Base-by-base conservation (phyloP, 2,329 filamentous ascomycete genomes). In the Ophiostoma pallidulum region DNA sequence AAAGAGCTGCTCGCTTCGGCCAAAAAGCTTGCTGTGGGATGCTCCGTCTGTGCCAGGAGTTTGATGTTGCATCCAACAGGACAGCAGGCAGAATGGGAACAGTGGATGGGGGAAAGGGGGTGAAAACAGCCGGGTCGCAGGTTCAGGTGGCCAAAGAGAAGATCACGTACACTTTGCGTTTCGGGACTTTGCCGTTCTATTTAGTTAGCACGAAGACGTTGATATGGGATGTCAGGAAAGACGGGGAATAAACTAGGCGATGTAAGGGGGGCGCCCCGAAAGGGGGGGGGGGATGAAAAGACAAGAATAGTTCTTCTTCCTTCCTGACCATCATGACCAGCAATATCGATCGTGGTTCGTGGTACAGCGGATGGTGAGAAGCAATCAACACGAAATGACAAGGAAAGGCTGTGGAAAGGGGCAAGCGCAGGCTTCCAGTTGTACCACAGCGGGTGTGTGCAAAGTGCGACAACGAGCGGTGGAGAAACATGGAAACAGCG, bases 91-190 rank as follows among this genome's bases (percentile, higher is more conserved):
- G 26, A 35, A 43, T 51, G 54, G 54, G 53, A n/a, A 45, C 51
- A 54, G 52, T 53, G 50, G 45, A 55, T 50, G 55, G 53, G 49
- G 31, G 19, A 56, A 56, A 59, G 57, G 54, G 58, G 47, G 46
- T 54, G 55, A 59, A 54, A 58, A 57, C 58, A 60, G 59, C 56
- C 56, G 58, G 57, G 59, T 61, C 54, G 55, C 57, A 62, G 54
- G 59, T 56, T 60, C 58, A 59, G 59, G 53, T 54, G 48, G 53
- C 48, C 51, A 51, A 57, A 50, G 58, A 58, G 53, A 58, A 58
- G 57, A 64, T 64, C 64, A 68, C 66, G 58, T 68, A 68, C 67
- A 58, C 54, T 62, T 63, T 59, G 60, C 54, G 66, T 70, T 70
- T 69, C 65, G 66, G 62, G 58, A 59, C 50, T 56, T 59, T 54